Conservation (phyloP, 2,329 filamentous ascomycete genomes). For the Dothistroma pini region DNA sequence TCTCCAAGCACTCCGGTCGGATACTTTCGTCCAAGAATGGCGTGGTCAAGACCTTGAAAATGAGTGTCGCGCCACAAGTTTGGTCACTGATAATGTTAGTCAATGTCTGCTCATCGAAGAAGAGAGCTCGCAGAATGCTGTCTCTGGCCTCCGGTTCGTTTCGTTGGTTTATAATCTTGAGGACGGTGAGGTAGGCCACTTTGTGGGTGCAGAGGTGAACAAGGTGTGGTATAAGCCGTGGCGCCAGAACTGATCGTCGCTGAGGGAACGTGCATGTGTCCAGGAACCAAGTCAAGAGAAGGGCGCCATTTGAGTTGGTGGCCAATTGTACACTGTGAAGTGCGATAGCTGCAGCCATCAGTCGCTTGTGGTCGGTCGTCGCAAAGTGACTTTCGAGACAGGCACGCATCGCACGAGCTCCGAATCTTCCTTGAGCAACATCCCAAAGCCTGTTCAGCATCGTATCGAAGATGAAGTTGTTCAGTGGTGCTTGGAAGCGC, state of each 20-base stretch:
- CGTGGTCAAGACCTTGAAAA: constrained; percentile 97
- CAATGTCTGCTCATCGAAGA: constrained; percentile 86
- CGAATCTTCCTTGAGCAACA: constrained; percentile 86
- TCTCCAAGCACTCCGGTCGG: constrained; percentile 82
- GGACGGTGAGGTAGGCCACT: constrained; percentile 91
- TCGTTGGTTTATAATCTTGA: constrained; percentile 98
- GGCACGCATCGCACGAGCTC: constrained; percentile 91
- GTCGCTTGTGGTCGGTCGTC: constrained; percentile 90
- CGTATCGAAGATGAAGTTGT: constrained; percentile 96
- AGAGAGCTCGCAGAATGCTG: constrained; percentile 81
- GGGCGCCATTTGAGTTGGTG: constrained; percentile 90
- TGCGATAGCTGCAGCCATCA: constrained; percentile 93
- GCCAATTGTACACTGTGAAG: constrained; percentile 94
- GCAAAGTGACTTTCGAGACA: constrained; percentile 95
- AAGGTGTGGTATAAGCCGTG: constrained; percentile 84
- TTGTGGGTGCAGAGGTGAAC: constrained; percentile 98
- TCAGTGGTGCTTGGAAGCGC: constrained; percentile 83
- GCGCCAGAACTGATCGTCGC: constrained; percentile 85
- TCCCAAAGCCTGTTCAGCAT: constrained; percentile 96
- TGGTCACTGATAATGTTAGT: constrained; percentile 91
- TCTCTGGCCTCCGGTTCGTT: constrained; percentile 90
- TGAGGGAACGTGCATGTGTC: constrained; percentile 96
- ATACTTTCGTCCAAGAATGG: constrained; percentile 95
- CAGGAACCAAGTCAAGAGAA: constrained; percentile 94
- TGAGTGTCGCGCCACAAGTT: constrained; percentile 86